Evolutionary conservation across 108 stramenopile genomes (phyloP), one percentile per base, ranked within the genome.

Genomic region (Nitzschia sp.): DNA sequence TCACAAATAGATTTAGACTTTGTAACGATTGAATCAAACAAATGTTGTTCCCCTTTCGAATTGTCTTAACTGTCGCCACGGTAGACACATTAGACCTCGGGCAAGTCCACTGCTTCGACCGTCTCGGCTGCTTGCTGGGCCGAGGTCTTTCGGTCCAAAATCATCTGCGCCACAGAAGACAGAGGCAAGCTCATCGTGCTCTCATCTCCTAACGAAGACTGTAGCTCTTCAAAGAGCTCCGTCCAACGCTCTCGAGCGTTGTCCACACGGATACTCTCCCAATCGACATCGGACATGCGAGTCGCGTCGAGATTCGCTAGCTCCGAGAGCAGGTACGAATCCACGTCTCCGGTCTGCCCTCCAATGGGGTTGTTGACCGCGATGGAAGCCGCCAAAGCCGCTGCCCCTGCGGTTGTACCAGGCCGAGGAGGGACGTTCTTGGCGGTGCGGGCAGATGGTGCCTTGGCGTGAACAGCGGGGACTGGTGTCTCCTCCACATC

Each of bases 81-180:
- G 8, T 42, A 15, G 38, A 15, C 38, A 54, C n/a, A n/a, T 24
- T 54, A 54, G 17, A 54, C 53, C 8, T 9, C 24, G 32, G 83
- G 83, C 32, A 84, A 64, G 48, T 79, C 78, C 15, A 85, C 77
- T 13, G 84, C 84, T 34, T 85, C 80, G 1, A 85, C 84, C 1
- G 84, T 85, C 55, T 80, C 77, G 26, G 78, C 84, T n/a, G 84
- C 84, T 17, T 68, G 71, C 60, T 85, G 70, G 24, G 80, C 77
- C 2, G 70, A 42, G 26, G 71, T 25, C 60, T 77, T 77, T 45
- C 62, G 66, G 3, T 77, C 70, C 18, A 77, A 29, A 19, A 82
- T 64, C 36, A 49, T 51, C 35, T 66, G 68, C 2, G 76, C 81
- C 11, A 82, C 54, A 38, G 74, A 77, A 19, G 66, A 69, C 15